These are phyloP conservation scores for Cladophialophora yegresii DNA, from an alignment of 2,329 filamentous ascomycete genomes.

Conservation along the genomic window DNA sequence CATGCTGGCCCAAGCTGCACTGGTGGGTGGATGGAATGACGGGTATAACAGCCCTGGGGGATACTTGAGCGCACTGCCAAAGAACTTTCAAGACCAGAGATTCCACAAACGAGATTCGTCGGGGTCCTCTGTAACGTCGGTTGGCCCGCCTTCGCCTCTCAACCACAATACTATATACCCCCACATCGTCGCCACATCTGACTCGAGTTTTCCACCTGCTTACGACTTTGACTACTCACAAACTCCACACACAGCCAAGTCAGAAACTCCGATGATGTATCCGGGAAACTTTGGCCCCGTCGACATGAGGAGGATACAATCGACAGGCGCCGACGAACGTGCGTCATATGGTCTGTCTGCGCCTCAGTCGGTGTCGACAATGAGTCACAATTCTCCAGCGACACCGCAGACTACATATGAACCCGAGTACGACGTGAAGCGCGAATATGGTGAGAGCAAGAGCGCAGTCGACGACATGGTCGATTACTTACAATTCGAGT, in stretches of 20 bases:
- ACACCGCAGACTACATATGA: slow-evolving; percentile 60
- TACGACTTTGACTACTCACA: slow-evolving; percentile 41
- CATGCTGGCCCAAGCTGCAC: slow-evolving; percentile 33
- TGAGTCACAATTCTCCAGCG: slow-evolving; percentile 62
- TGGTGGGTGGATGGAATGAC: slow-evolving; percentile 35
- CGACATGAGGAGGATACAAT: slow-evolving; percentile 63
- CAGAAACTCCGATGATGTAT: slow-evolving; percentile 57
- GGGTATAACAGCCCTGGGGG: slow-evolving; percentile 23
- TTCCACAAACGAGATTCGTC: slow-evolving; percentile 48
- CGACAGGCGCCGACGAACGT: slow-evolving; percentile 52
- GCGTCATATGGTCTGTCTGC: slow-evolving; percentile 57
- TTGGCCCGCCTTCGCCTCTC: slow-evolving; percentile 47
- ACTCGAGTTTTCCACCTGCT: slow-evolving; percentile 48
- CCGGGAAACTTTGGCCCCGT: slow-evolving; percentile 54
- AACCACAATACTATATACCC: slow-evolving; percentile 42
- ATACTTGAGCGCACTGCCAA: slow-evolving; percentile 35
- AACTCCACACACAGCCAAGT: slow-evolving; percentile 44
- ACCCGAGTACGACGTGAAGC: slow-evolving; percentile 57
- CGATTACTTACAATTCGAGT: slow-evolving; percentile 67
- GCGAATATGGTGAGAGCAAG: slow-evolving; percentile 58
- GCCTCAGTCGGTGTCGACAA: slow-evolving; percentile 61
- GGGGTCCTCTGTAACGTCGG: slow-evolving; percentile 48
- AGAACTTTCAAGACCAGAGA: slow-evolving; percentile 35
- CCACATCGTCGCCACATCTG: slow-evolving; percentile 50
- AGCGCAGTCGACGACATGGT: slow-evolving; percentile 51